Base-by-base conservation (phyloP, 495 filamentous ascomycete genomes). In the Daldinia grandis region DNA sequence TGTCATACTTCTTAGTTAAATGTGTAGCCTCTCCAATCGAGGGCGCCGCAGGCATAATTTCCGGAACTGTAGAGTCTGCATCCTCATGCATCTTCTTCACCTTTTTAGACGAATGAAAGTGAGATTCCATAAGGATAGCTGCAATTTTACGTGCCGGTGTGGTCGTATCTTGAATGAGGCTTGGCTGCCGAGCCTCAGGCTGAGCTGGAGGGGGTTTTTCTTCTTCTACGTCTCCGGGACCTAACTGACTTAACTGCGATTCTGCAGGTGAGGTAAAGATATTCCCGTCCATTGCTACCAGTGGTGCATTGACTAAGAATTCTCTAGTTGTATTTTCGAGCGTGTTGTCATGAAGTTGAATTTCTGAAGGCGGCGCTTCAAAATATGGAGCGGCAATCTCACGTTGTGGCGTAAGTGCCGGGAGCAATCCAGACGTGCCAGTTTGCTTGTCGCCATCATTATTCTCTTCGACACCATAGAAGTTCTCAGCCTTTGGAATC, bases 1-100 rank as follows among this genome's bases (percentile, higher is more conserved):
- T 78, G 53, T 75, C 76, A 38, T 66, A 30, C 62, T 49, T 69
- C 55, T 76, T 63, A 28, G 69, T 58, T 50, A 73, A 37, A 31
- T 73, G 19, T 37, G 73, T 44, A 51, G 70, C 78, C 9, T 74
- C 81, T 15, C 70, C 68, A 14, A 73, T 64, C 14, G 74, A 74
- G 31, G 69, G 71, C 2, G 72, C 55, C 1, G 62, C 51, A 10
- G 74, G 72, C 30, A 66, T 66, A 31, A 30, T 42, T 12, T 74
- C 71, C 4, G 71, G 64, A 21, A 53, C 71, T 27, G 66, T 70
- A 24, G 57, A 42, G 31, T 72, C 76, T 1, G 40, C 54, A 9
- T 68, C 68, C 7, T 68, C 59, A 19, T 51, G 28, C n/a, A 62
- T 66, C 24, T 59, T 61, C 28, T 62, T 62, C 33, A 69, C 44